Base-by-base conservation (phyloP, 768 basidiomycete genomes). In the Mycena vitilis region DNA sequence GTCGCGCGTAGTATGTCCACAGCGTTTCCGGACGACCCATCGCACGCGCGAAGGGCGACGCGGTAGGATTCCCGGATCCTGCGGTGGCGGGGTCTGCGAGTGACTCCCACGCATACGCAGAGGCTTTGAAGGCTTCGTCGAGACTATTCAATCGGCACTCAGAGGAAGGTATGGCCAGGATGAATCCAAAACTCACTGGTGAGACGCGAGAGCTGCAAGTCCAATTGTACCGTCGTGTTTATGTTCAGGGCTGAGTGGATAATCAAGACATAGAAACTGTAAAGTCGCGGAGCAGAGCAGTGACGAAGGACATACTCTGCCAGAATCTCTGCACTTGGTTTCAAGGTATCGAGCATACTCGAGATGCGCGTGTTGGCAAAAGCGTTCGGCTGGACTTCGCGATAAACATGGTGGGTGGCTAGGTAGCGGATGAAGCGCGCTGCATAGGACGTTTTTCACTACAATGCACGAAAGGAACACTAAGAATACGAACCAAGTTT, bases 281-380 rank as follows among this genome's bases (percentile, higher is more conserved):
- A 15, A 1, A 40, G 40, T 15, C 40, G 15, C 11, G 2, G 40
- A 40, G 40, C 11, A 11, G 40, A 40, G 40, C 15, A 40, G 40
- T 40, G 15, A 40, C 40, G 15, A 16, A 45, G 15, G 16, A 68
- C 75, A 60, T 34, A 81, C 80, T 77, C 60, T n/a, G 70, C 65
- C 18, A 75, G 68, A 5, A 82, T 61, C 8, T 77, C 79, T 53
- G 69, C 65, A 42, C 68, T 72, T 12, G 75, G 59, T 64, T 77
- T 81, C 23, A 72, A 69, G 1, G 79, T 81, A 62, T 82, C 82
- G 23, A 83, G 55, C 45, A 75, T 61, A 10, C 78, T 76, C 4
- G 82, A 82, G 16, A 79, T 74, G 10, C 81, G 79, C 56, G 80
- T 85, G 65, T 82, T 79, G 3, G 80, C 75, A 63, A 81, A 85